Evolutionary conservation across 768 basidiomycete genomes (phyloP), one percentile per base, ranked within the genome.

Genomic region (Cystobasidiopsis lactophilus): DNA sequence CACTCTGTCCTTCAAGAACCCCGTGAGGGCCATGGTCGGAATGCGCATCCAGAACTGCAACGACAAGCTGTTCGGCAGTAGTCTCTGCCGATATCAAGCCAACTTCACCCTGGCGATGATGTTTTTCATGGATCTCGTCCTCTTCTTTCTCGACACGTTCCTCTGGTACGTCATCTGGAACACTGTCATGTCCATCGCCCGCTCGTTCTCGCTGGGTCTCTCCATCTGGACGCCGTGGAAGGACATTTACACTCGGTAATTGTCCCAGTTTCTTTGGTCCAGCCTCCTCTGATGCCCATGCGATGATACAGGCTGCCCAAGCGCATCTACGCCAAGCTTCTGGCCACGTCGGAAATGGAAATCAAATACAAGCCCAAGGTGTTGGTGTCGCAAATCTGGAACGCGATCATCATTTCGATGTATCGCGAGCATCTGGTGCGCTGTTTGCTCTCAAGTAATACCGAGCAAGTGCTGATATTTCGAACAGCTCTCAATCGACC

Each of bases 171-270:
- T 96, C 70, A 95, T 95, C 65, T 33, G 29, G 19, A 18, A 50
- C 30, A 38, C 51, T 44, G 45, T 50, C 52, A 19, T 40, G 33
- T 21, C 21, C 27, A 21, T 33, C 24, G 33, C 37, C 41, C 29
- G 89, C 51, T 82, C 79, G 18, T 98, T 98, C 68, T 72, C 76
- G 23, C 74, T 96, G 48, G 93, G 91, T 7, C 73, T 98, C 48
- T 88, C 84, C 29, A 91, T 98, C 57, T 96, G 93, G 93, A 96
- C 93, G 3, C 93, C 93, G 2, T 98, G 91, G 93, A 80, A 79
- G 68, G 91, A 95, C 65, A 93, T 98, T 66, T 98, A 80, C 69
- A 85, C 84, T 18, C 74, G 93, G n/a, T n/a, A n/a, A n/a, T n/a
- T n/a, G n/a, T n/a, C n/a, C n/a, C n/a, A n/a, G n/a, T n/a, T n/a